Evolutionary conservation across 805 yeast genomes (phyloP).

Genomic region (Teunomyces atbi): DNA sequence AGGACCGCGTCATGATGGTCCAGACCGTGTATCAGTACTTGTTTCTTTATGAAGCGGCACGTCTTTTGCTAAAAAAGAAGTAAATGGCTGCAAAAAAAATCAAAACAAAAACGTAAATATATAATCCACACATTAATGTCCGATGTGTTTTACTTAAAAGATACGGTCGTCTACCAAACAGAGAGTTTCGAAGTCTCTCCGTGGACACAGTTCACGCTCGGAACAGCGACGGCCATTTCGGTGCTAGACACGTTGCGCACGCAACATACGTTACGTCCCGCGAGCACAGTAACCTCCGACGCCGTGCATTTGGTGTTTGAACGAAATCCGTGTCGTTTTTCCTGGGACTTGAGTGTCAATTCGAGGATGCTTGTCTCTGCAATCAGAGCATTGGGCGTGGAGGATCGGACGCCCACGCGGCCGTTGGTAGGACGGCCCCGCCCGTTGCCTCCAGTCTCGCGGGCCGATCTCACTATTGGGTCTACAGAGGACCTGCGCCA

Average conservation of each 20-base stretch:
- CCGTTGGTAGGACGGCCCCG: neutral
- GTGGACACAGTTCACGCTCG: no score
- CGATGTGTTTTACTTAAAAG: no score
- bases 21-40: slow-evolving; percentile 39
- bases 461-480: neutral
- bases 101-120: no score
- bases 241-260: neutral
- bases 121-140: no score
- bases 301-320: neutral
- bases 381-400: neutral
- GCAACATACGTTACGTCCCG: neutral
- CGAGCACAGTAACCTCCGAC: neutral
- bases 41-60: slow-evolving; percentile 32
- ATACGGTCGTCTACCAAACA: no score
- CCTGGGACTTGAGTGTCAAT: neutral
- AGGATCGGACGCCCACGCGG: neutral
- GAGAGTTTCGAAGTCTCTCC: no score
- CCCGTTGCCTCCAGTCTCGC: neutral
- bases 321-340: neutral
- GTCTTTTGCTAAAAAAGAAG: neutral
- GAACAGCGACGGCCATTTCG: neutral
- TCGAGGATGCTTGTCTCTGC: neutral
- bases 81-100: neutral
- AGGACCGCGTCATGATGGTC: slow-evolving; percentile 43
- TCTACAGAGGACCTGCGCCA: no score